Percentiles rank a stretch among this genome's conserved stretches.
Conservation (phyloP, 1,139 yeast species). For the Yamadazyma atlantica region DNA sequence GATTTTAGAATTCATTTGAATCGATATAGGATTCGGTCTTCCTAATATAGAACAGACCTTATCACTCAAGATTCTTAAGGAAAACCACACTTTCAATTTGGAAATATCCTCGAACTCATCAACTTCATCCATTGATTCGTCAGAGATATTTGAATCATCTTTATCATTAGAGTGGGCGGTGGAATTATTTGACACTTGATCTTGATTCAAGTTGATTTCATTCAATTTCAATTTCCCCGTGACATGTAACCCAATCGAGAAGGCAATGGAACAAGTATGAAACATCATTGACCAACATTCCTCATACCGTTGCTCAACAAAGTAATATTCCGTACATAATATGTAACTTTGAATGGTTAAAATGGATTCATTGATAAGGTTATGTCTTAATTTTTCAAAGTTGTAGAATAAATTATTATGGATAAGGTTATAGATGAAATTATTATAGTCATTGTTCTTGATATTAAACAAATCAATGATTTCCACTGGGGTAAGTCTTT, state of each 20-base stretch:
- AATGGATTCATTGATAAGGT: slow-evolving; percentile 46
- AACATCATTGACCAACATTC: slow-evolving; percentile 51
- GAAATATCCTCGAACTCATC: slow-evolving; percentile 31
- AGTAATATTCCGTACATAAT: slow-evolving; percentile 51
- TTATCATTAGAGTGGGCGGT: slow-evolving; percentile 8
- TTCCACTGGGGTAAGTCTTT: slow-evolving; percentile 37
- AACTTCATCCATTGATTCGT: slow-evolving; percentile 14
- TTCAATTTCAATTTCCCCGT: slow-evolving; percentile 27
- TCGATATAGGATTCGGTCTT: slow-evolving; percentile 56
- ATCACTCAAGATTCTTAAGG: slow-evolving; percentile 46
- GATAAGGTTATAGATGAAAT: slow-evolving; percentile 21
- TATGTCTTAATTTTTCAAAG: slow-evolving; percentile 46
- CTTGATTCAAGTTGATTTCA: slow-evolving; percentile 13
- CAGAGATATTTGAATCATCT: slow-evolving; percentile 6
- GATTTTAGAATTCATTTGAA: slow-evolving; percentile 44
- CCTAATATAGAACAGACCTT: slow-evolving; percentile 54
- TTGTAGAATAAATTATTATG: slow-evolving; percentile 31
- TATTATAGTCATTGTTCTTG: slow-evolving; percentile 26
- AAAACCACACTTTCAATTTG: slow-evolving; percentile 50
- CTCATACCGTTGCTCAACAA: slow-evolving; percentile 49
- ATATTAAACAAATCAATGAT: slow-evolving; percentile 26
- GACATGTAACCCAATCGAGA: slow-evolving; percentile 53
- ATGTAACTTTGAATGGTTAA: slow-evolving; percentile 49
- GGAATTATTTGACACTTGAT: background rate
- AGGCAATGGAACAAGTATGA: slow-evolving; percentile 49